Base-by-base conservation (phyloP, 768 basidiomycete genomes). In the Boletus coccyginus region DNA sequence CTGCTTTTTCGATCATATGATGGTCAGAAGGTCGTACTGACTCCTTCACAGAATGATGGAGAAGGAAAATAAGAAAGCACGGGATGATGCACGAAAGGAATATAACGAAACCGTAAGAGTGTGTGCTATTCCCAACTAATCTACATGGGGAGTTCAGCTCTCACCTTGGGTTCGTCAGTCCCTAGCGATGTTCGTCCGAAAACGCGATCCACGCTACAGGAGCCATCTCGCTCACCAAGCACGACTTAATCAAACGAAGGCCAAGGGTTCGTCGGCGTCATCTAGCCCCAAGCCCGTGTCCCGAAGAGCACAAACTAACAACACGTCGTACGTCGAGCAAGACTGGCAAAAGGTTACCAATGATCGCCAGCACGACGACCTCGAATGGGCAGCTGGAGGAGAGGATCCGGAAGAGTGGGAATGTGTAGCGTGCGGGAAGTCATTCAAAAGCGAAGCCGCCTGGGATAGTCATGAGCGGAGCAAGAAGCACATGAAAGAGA, bases 401-500 rank as follows among this genome's bases (percentile, higher is more conserved):
- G 83, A 83, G 31, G 82, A 87, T 55, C 73, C 81, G 6, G 90
- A 93, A 63, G 90, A 90, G 66, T 94, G 89, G 87, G 94, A 96
- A 69, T 99, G 97, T 65, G 87, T 98, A n/a, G 95, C 87, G 9
- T 99, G 97, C 65, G 78, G 82, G 31, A 98, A 97, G 75, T 79
- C 81, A 1, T 98, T 98, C 68, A 77, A 87, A 65, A 94, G 88
- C 60, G 94, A 98, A 63, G 91, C 92, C 0, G 92, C 94, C 6
- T 99, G 95, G 95, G 79, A 87, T 62, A 98, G 94, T 69, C 97
- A 98, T 60, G 97, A 98, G 70, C 79, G 94, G 61, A 97, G 94
- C 70, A 90, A 90, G 73, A 97, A 94, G 71, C 97, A 99, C 65
- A 68, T 90, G 68, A 92, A 88, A 71, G 91, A 94, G 59, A 84